phyloP scores from a whole-genome alignment of 1,284 basidiomycete species.

The Ceratobasidium sp. region DNA sequence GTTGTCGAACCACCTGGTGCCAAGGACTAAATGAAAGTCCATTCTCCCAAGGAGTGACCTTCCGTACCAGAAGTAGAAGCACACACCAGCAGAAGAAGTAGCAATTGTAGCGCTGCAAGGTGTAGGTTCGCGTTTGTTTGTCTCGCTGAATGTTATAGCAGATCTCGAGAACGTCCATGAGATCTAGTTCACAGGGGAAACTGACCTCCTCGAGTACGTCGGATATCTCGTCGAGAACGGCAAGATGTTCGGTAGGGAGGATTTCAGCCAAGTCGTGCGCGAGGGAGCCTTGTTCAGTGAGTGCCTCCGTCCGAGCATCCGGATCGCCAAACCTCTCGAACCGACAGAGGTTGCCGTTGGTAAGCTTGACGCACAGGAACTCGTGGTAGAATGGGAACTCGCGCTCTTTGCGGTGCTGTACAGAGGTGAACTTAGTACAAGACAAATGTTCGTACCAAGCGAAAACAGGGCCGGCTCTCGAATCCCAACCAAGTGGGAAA shows the following conservation, averaged over 20 bases:
- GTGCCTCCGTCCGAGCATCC: neutral
- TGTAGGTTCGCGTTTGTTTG: neutral
- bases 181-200: neutral
- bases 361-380: neutral
- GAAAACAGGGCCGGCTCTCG: neutral
- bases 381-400: neutral
- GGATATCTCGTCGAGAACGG: neutral
- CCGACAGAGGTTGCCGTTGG: neutral
- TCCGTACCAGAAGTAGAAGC: neutral
- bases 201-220: neutral
- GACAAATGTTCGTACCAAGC: neutral
- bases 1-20: no score
- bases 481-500: neutral
- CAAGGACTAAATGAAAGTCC: no score
- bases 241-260: no score
- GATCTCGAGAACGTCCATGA: neutral
- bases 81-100: slow-evolving; percentile 6
- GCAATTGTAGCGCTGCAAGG: slow-evolving; percentile 5
- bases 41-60: no score
- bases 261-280: neutral
- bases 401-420: neutral
- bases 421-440: neutral
- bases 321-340: neutral
- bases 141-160: neutral
- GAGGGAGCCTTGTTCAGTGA: neutral